Percentiles rank a stretch among this genome's conserved stretches.
Conservation (phyloP, 805 yeast species). For the Metschnikowia koreensis region DNA sequence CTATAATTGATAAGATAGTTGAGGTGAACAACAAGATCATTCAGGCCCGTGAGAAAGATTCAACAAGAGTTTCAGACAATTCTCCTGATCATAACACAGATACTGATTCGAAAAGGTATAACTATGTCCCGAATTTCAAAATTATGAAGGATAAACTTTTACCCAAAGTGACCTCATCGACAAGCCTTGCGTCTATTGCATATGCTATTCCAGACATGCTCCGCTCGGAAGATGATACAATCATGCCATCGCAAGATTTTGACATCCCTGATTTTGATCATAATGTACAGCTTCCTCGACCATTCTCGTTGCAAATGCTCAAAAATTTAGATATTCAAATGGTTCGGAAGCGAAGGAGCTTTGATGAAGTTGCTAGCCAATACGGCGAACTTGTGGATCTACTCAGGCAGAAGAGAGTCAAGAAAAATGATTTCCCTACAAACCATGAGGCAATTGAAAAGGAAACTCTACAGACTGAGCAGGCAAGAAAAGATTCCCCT, state of each 20-base stretch:
- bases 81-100: background rate
- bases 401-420: conserved; percentile 9
- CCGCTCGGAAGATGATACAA: background rate
- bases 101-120: background rate
- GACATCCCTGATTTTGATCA: conserved; percentile 5
- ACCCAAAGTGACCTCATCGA: conserved; percentile 1
- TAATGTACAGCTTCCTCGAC: conserved; percentile 29
- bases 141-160: conserved; percentile 7
- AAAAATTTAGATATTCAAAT: conserved; percentile 34
- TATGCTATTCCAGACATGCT: background rate
- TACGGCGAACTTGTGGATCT: conserved; percentile 17
- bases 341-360: conserved; percentile 26
- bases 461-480: background rate
- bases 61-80: background rate
- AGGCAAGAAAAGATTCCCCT: background rate
- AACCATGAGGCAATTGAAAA: background rate
- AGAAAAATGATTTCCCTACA: background rate
- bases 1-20: conserved; percentile 16
- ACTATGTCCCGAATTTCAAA: conserved; percentile 7
- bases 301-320: conserved; percentile 31
- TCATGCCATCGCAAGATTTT: conserved; percentile 4
- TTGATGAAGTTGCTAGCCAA: conserved; percentile 27
- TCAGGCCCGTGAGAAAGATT: conserved; percentile 4
- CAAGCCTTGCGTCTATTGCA: background rate
- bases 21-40: conserved; percentile 12